Evolutionary conservation across 2,329 filamentous ascomycete genomes (phyloP), one percentile per base, ranked within the genome.

Genomic region (Cladosporium colombiae): DNA sequence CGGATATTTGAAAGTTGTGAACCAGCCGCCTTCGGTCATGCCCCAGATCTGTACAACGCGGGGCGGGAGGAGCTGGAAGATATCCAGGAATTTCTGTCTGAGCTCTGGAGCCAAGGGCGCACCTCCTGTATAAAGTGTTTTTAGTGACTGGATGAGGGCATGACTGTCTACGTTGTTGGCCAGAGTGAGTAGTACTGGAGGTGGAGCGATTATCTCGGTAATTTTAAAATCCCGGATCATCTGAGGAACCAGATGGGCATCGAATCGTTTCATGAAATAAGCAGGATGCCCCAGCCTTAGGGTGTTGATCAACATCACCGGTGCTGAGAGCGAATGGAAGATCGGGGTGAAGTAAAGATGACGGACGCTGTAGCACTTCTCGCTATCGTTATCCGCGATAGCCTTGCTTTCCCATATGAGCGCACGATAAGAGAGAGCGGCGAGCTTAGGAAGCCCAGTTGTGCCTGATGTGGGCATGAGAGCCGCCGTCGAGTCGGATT

Each of bases 301-400:
- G 23, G 81, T 78, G 69, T 80, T 81, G 56, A 84, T 73, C 63
- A 83, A 75, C 40, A 81, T 79, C 68, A 82, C 80, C 3, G 82
- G 76, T 0, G 78, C 76, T 6, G 81, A 80, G 70, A 84, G 85
- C 3, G 80, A 78, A 71, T 86, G 84, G 70, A 86, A 86, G 75
- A 84, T 81, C 14, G 83, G 84, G 31, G 84, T 79, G 64, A 77
- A 81, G 67, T 83, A 78, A 10, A 86, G 72, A 40, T 82, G 78
- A 33, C 76, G 78, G 7, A 81, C 78, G 44, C 68, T 65, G 67
- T 77, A 78, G 16, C 70, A 67, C 67, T 76, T 76, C 8, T 40
- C 59, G 3, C 65, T 58, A 29, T 68, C 49, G 16, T 68, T 68
- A 55, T 76, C 73, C 52, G 72, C 65, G 25, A 76, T 73, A 52